Base-by-base conservation (phyloP, 306 rosid species). In the Glycine soja region DNA sequence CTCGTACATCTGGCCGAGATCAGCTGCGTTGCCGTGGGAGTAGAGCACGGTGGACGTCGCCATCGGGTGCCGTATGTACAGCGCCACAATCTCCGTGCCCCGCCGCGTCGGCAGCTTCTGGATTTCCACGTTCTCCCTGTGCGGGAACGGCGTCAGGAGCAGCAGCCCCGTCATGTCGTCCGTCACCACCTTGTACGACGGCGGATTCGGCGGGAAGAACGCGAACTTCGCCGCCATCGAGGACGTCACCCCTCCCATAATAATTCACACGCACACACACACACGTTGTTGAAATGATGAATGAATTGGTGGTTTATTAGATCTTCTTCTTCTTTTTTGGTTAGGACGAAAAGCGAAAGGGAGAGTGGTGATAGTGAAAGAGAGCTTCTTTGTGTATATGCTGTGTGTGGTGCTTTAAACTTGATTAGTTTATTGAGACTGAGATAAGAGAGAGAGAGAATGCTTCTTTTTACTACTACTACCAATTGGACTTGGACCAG, bases 171-270 rank as follows among this genome's bases (percentile, higher is more conserved):
- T 94, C 42, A 74, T 75, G 3, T 88, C 83, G 79, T 94, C 98
- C 0, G 79, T 87, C 7, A 91, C 82, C 14, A 94, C 82, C 61
- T 83, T 92, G 80, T 94, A 94, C 0, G 98, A 92, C 56, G 97
- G 89, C 15, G 98, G 97, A 64, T 84, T 94, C 69, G 98, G 97
- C 66, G 98, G 98, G 90, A 92, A 94, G 74, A 94, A 94, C 2
- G 98, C 98, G 74, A 94, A 89, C 87, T 92, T 94, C 42, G 98
- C 97, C 80, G 98, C 98, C 98, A 94, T 92, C 15, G 98, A 94
- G 67, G 98, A 94, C 53, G 98, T 94, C 76, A 94, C 97, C 45
- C 98, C 98, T 71, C 98, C 98, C 98, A 94, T 93, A 51, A 59
- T 68, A 13, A 42, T 7, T 3, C 52, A 3, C 2, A 3, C 14